A percentile compares a stretch with the other conserved stretches of the same genome.
Evolutionary conservation across 2,329 filamentous ascomycete genomes (phyloP).

Genomic region (Fusarium graminum): DNA sequence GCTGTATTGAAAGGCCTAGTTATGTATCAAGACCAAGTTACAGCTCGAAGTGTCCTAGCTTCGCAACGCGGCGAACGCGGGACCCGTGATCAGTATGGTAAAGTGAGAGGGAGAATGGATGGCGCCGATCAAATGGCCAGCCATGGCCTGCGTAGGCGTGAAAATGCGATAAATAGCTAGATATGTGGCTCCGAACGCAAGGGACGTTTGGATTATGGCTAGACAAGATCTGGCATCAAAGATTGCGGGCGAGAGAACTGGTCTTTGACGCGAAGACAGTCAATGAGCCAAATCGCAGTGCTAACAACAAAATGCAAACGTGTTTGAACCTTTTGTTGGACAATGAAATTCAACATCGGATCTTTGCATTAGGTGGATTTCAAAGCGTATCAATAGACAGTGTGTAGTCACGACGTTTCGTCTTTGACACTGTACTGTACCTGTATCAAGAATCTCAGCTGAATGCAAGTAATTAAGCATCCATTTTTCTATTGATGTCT

Average conservation of each 20-base stretch:
- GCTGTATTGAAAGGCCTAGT: constrained; percentile 35
- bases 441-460: neutral
- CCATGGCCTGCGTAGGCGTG: constrained; percentile 44
- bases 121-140: constrained; percentile 43
- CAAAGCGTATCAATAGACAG: constrained; percentile 29
- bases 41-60: constrained; percentile 40
- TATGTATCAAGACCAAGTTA: constrained; percentile 22
- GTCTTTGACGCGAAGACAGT: constrained; percentile 1
- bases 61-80: constrained; percentile 30
- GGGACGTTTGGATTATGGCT: neutral
- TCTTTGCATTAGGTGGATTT: constrained; percentile 37
- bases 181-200: constrained; percentile 6
- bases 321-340: constrained; percentile 32
- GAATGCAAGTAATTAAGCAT: neutral
- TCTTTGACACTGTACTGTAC: constrained; percentile 30
- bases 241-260: neutral
- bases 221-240: neutral
- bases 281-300: constrained; percentile 4
- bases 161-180: constrained; percentile 13
- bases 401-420: constrained; percentile 8
- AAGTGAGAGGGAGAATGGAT: constrained; percentile 29
- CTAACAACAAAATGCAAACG: constrained; percentile 7
- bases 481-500: neutral
- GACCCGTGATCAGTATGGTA: constrained; percentile 48
- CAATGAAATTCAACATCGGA: constrained; percentile 16